Evolutionary conservation across 345 rosid species (phyloP).

Genomic region (Boechera stricta): DNA sequence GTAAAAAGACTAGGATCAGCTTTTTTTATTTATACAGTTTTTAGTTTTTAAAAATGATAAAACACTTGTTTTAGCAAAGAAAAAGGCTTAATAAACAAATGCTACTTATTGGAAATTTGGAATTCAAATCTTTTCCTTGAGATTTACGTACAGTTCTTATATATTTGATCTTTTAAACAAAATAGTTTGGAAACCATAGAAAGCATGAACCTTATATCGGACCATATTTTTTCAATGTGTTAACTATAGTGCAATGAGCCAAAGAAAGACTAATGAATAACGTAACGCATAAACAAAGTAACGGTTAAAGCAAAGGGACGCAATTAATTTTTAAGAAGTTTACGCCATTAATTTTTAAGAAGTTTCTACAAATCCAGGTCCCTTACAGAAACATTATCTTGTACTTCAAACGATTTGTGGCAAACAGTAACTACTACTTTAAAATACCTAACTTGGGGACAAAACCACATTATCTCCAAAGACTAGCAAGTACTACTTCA

Average conservation of each 20-base stretch:
- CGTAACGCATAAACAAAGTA: neutral
- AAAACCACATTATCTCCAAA: constrained; percentile 6
- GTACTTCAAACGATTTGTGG: neutral
- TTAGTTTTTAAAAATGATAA: too few relatives aligned
- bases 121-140: too few relatives aligned
- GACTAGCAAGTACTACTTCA: neutral
- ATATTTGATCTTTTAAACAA: too few relatives aligned
- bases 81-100: too few relatives aligned
- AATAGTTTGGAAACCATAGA: neutral
- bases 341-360: neutral
- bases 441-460: neutral
- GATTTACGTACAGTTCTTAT: too few relatives aligned
- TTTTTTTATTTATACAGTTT: too few relatives aligned
- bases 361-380: neutral
- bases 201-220: neutral
- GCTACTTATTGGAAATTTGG: too few relatives aligned
- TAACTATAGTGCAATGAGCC: neutral
- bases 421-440: neutral
- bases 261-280: neutral
- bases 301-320: too few relatives aligned
- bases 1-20: too few relatives aligned
- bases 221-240: neutral
- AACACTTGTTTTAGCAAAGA: too few relatives aligned
- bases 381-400: neutral
- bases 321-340: too few relatives aligned